Base-by-base conservation (phyloP, 2,329 filamentous ascomycete genomes). In the Lachnellula cervina region DNA sequence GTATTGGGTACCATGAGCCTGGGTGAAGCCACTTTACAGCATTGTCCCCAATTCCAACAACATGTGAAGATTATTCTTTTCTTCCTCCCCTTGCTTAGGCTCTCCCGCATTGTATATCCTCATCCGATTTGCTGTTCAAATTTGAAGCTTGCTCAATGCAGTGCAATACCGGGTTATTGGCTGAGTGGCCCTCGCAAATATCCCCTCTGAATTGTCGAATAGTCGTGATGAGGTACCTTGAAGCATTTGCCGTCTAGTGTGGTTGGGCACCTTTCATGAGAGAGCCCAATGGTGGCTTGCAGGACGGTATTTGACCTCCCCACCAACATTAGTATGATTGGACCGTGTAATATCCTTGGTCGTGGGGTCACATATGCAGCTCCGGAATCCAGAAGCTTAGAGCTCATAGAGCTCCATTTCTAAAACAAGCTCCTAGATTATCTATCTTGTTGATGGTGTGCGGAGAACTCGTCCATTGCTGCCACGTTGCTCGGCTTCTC, bases 141-240 rank as follows among this genome's bases (percentile, higher is more conserved):
- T 13, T 13, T 48, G n/a, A 44, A 49, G n/a, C 19, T 42, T 50
- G 25, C 17, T 45, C 17, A 11, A 44, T 52, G 42, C 34, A 21
- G 46, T 51, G 48, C n/a, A 42, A 55, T 46, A 16, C 35, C 46
- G 14, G 56, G 51, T 40, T 7, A 19, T 32, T n/a, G 42, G 53
- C 50, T 51, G 50, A 55, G 60, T 58, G 55, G 57, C 51, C 19
- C 5, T 23, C 17, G 5, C 17, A 44, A 4, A 2, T 21, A 17
- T 14, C n/a, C 32, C 32, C 28, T 28, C 7, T 21, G 14, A 57
- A 55, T 62, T 53, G 56, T 64, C 62, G 54, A 66, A 62, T 62
- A 17, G 55, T 51, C 32, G 13, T 55, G 34, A 23, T 42, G 6
- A 35, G 37, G 58, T 64, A 52, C 59, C 63, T 65, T 59, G 55